phyloP scores from a whole-genome alignment of 768 basidiomycete species.

The Leucosporidium yakuticum region DNA sequence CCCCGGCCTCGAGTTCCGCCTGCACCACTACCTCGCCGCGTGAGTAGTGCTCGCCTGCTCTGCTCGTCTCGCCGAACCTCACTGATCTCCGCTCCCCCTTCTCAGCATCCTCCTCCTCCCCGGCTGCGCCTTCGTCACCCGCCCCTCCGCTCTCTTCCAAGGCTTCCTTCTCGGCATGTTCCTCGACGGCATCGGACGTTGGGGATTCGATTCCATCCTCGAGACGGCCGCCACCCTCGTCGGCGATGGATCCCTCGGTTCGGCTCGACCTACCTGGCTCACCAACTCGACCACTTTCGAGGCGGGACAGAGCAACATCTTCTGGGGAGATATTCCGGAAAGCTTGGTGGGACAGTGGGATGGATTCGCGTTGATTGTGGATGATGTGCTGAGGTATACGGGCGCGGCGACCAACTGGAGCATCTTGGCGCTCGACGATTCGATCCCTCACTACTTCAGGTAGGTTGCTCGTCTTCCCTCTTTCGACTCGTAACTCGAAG shows the following conservation, averaged over 20 bases:
- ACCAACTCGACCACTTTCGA: conserved; percentile 65
- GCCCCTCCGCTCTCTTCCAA: conserved; percentile 71
- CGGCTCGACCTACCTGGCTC: conserved; percentile 59
- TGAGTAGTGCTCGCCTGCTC: background rate
- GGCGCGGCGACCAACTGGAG: conserved; percentile 66
- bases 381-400: conserved; percentile 75
- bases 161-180: conserved; percentile 77
- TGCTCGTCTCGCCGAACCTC: background rate
- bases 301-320: conserved; percentile 49
- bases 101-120: conserved; percentile 60
- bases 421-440: conserved; percentile 55
- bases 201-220: conserved; percentile 71
- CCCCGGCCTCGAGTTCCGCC: conserved; percentile 60
- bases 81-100: background rate
- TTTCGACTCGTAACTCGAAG: conserved; percentile 4
- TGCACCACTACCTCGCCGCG: conserved; percentile 78
- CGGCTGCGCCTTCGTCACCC: conserved; percentile 72
- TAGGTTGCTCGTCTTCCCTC: conserved; percentile 58
- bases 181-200: conserved; percentile 51
- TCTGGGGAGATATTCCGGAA: conserved; percentile 53
- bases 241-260: conserved; percentile 64
- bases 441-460: conserved; percentile 65
- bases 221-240: conserved; percentile 67
- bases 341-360: conserved; percentile 54
- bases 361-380: conserved; percentile 66